Evolutionary conservation across 805 yeast genomes (phyloP).

Genomic region (Vanderwaltozyma yarrowii): DNA sequence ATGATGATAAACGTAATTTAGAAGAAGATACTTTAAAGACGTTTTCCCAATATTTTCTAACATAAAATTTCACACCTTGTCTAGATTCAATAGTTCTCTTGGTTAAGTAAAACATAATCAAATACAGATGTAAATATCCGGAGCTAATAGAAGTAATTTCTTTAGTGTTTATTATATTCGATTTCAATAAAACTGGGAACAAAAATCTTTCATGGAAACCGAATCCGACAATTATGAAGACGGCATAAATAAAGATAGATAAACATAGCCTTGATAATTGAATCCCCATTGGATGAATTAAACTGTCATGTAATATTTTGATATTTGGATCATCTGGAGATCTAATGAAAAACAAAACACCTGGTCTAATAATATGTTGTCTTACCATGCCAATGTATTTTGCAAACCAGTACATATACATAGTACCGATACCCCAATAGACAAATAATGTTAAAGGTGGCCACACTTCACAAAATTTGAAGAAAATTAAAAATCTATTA

Average conservation of each 20-base stretch:
- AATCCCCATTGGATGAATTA: conserved; percentile 60
- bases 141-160: conserved; percentile 3
- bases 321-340: conserved; percentile 93
- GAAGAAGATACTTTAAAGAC: conserved; percentile 48
- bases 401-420: conserved; percentile 82
- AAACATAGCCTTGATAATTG: conserved; percentile 66
- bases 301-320: conserved; percentile 75
- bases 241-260: conserved; percentile 65
- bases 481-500: conserved; percentile 13
- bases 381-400: conserved; percentile 79
- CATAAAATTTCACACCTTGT: conserved; percentile 27
- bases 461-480: conserved; percentile 16
- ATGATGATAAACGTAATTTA: conserved; percentile 67
- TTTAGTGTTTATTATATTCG: conserved; percentile 12
- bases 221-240: conserved; percentile 64
- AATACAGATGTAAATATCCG: conserved; percentile 20
- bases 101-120: conserved; percentile 31
- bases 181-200: conserved; percentile 30
- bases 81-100: conserved; percentile 19
- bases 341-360: conserved; percentile 82
- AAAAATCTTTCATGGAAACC: conserved; percentile 51
- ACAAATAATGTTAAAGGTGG: conserved; percentile 17
- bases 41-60: conserved; percentile 48
- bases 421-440: conserved; percentile 68
- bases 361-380: conserved; percentile 62